A percentile compares a stretch with the other conserved stretches of the same genome.
Conservation (phyloP, 2,329 filamentous ascomycete genomes). For the Aspergillus novofumigatus region DNA sequence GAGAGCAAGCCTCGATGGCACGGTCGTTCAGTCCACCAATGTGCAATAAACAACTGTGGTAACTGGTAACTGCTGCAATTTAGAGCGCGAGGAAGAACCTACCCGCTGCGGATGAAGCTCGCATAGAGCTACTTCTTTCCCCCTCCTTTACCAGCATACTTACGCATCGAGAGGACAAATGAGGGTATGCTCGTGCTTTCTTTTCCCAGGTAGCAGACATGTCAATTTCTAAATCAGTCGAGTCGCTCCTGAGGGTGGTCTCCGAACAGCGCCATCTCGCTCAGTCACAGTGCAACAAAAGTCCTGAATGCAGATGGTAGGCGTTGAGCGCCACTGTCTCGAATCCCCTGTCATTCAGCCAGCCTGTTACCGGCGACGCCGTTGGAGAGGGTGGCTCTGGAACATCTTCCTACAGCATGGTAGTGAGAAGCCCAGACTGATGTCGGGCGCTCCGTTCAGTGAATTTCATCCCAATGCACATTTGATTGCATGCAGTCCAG, state of each 20-base stretch:
- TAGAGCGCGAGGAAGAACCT: neutral
- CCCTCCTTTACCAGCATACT: too few relatives aligned
- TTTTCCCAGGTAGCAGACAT: neutral
- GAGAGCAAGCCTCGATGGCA: neutral
- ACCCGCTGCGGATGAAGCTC: neutral
- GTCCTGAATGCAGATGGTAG: neutral
- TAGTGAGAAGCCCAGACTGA: neutral
- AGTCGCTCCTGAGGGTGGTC: neutral
- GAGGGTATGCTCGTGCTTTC: neutral
- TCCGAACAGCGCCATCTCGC: neutral
- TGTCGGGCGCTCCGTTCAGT: neutral
- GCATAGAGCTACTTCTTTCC: neutral
- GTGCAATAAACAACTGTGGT: neutral
- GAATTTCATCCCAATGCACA: neutral
- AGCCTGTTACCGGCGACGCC: neutral
- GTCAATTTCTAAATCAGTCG: neutral
- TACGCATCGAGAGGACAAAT: neutral
- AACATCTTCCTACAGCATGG: neutral
- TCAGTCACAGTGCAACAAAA: neutral
- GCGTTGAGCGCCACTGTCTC: neutral
- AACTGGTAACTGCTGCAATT: neutral
- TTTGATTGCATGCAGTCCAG: neutral
- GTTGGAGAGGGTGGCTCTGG: neutral
- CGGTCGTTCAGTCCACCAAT: neutral
- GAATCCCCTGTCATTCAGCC: neutral